Percentiles rank a stretch among this genome's conserved stretches.
phyloP scores from a whole-genome alignment of 768 basidiomycete species.

The Lentinula sp. region DNA sequence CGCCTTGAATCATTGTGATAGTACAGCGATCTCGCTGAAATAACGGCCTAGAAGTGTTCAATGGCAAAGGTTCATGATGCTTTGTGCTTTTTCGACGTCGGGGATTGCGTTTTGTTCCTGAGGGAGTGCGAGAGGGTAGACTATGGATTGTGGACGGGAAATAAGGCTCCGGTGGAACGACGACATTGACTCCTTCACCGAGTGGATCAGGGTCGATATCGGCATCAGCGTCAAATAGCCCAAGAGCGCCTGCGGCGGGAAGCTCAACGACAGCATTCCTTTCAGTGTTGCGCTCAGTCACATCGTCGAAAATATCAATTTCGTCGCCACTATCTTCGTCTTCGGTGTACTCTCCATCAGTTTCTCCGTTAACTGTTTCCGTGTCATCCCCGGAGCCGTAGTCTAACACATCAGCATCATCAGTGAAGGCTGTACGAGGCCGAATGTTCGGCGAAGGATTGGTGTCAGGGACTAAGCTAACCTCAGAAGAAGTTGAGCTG shows the following conservation, averaged over 20 bases:
- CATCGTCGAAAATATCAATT: constrained; percentile 60
- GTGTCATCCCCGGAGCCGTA: constrained; percentile 55
- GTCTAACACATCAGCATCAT: constrained; percentile 42
- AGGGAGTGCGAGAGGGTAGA: constrained; percentile 27
- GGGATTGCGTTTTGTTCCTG: constrained; percentile 33
- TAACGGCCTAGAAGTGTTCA: constrained; percentile 67
- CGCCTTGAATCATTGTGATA: constrained; percentile 82
- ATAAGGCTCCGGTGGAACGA: constrained; percentile 79
- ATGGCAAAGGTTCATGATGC: constrained; percentile 56
- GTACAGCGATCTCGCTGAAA: constrained; percentile 93
- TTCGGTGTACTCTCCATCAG: constrained; percentile 39
- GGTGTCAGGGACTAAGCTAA: constrained; percentile 45
- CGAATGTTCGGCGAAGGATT: constrained; percentile 47
- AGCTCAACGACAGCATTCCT: constrained; percentile 56
- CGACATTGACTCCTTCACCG: constrained; percentile 89
- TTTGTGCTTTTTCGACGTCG: constrained; percentile 59
- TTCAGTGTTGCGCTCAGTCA: constrained; percentile 87
- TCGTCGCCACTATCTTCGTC: constrained; percentile 58
- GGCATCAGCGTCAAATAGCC: constrained; percentile 29
- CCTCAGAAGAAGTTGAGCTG: constrained; percentile 56
- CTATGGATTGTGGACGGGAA: constrained; percentile 63
- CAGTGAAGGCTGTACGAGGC: constrained; percentile 55
- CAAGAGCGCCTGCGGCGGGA: constrained; percentile 27
- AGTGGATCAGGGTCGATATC: constrained; percentile 74
- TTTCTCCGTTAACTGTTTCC: constrained; percentile 46